Evolutionary conservation across 768 basidiomycete species (phyloP).

Genomic region (Crepidotus variabilis): DNA sequence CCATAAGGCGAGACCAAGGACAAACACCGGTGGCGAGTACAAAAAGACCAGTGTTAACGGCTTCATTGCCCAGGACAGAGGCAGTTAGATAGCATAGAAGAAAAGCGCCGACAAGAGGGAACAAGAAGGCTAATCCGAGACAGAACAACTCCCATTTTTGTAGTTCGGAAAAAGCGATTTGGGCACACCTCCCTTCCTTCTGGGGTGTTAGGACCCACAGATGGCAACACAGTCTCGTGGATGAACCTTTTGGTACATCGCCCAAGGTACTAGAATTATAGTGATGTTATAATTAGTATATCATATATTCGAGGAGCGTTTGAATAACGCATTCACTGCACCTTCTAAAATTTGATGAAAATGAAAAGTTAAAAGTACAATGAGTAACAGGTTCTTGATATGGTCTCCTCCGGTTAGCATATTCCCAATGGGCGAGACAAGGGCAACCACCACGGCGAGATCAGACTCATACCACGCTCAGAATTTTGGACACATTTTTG

Average conservation of each 20-base stretch:
- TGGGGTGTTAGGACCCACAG: slow-evolving; percentile 22
- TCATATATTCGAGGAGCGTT: background rate
- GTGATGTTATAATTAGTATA: background rate
- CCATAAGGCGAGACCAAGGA: slow-evolving; percentile 71
- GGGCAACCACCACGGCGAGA: slow-evolving; percentile 65
- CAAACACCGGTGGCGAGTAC: slow-evolving; percentile 79
- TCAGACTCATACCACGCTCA: slow-evolving; percentile 71
- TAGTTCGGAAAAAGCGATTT: slow-evolving; percentile 56
- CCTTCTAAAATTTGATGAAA: slow-evolving; percentile 82
- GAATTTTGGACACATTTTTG: slow-evolving; percentile 20
- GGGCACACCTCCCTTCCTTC: slow-evolving; percentile 35
- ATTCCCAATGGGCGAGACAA: slow-evolving; percentile 74
- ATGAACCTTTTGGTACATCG: slow-evolving; percentile 54
- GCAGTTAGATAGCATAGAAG: slow-evolving; percentile 60
- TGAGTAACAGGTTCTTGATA: slow-evolving; percentile 66
- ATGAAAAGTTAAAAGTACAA: slow-evolving; percentile 71
- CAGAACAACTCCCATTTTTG: slow-evolving; percentile 59
- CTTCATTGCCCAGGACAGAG: slow-evolving; percentile 48
- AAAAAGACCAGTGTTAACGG: slow-evolving; percentile 69
- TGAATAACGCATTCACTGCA: slow-evolving; percentile 24
- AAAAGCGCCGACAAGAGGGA: slow-evolving; percentile 65
- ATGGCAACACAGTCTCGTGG: slow-evolving; percentile 36
- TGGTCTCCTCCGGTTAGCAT: slow-evolving; percentile 81
- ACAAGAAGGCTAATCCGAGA: slow-evolving; percentile 53
- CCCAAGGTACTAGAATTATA: slow-evolving; percentile 59